Conservation (phyloP, 2,329 filamentous ascomycete genomes). For the Penicillium glabrum region DNA sequence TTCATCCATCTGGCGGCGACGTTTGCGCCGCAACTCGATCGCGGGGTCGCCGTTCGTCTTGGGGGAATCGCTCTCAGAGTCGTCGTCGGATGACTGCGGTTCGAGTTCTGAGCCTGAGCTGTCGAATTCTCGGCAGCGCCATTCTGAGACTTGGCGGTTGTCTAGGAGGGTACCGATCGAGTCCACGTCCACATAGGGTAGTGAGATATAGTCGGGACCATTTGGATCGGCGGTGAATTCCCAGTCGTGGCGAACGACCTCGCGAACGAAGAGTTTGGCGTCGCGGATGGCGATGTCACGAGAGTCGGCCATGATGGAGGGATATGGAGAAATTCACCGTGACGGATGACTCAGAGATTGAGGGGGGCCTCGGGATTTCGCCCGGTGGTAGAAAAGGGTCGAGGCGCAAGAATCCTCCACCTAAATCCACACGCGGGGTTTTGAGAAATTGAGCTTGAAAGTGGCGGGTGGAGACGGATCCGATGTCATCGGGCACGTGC, state of each 20-base stretch:
- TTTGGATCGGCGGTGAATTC: conserved; percentile 28
- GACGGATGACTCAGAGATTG: background rate
- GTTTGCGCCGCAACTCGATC: conserved; percentile 55
- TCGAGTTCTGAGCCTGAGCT: conserved; percentile 40
- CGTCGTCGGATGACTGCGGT: conserved; percentile 22
- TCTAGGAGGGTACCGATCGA: conserved; percentile 17
- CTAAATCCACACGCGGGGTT: conserved; percentile 1
- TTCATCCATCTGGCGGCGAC: conserved; percentile 59
- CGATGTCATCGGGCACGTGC: conserved; percentile 23
- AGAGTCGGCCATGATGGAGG: conserved; percentile 21
- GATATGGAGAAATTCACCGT: background rate
- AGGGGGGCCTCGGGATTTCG: background rate
- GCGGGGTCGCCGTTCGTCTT: conserved; percentile 44
- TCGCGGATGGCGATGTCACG: conserved; percentile 42
- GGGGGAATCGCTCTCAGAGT: conserved; percentile 11
- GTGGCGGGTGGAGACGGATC: conserved; percentile 18
- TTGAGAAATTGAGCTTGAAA: conserved; percentile 12
- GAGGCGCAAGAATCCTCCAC: conserved; percentile 8
- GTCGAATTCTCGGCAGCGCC: conserved; percentile 39
- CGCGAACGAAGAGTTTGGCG: conserved; percentile 41
- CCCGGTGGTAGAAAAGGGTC: conserved; percentile 3
- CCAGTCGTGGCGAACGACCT: conserved; percentile 46
- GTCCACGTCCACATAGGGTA: conserved; percentile 9
- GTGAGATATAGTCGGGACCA: conserved; percentile 18
- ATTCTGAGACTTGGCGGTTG: conserved; percentile 32